These are phyloP conservation scores for Aspergillus bertholletiae DNA, from an alignment of 495 filamentous ascomycete species.

Conservation along the genomic window DNA sequence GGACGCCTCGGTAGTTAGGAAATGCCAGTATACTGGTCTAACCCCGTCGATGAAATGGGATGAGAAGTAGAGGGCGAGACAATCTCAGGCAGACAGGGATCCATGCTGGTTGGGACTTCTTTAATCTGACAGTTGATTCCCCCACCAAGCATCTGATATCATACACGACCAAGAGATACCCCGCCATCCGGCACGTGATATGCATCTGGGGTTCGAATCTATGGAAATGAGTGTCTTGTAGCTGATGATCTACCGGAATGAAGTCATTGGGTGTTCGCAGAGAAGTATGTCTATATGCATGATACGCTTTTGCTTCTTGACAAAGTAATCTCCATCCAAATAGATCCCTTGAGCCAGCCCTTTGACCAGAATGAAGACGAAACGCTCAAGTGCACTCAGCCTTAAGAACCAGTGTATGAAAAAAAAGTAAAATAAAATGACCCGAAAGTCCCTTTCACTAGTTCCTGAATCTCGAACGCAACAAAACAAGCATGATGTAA, in stretches of 20 bases:
- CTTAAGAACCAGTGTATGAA: too few species aligned
- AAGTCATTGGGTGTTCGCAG: not conserved
- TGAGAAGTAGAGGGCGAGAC: not conserved
- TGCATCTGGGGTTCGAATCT: not conserved
- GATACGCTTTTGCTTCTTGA: not conserved
- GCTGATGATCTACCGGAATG: not conserved
- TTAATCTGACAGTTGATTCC: conserved; percentile 7
- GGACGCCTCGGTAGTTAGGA: not conserved
- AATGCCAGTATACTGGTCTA: not conserved
- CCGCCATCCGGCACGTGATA: conserved; percentile 16
- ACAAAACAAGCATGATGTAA: too few species aligned
- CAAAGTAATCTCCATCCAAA: not conserved
- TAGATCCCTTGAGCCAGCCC: not conserved
- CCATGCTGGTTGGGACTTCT: not conserved
- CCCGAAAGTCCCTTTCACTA: too few species aligned
- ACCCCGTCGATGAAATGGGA: too few species aligned
- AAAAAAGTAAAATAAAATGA: too few species aligned
- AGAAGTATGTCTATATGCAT: conserved; percentile 2
- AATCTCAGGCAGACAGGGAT: not conserved
- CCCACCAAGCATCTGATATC: conserved; percentile 8
- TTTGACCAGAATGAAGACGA: not conserved
- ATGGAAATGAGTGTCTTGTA: too few species aligned
- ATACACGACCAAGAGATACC: conserved; percentile 2
- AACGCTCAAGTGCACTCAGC: not conserved
- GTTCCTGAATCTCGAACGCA: too few species aligned